A percentile compares a stretch with the other conserved stretches of the same genome.
Conservation (phyloP, 176 grass and related monocot species). For the Lolium rigidum region DNA sequence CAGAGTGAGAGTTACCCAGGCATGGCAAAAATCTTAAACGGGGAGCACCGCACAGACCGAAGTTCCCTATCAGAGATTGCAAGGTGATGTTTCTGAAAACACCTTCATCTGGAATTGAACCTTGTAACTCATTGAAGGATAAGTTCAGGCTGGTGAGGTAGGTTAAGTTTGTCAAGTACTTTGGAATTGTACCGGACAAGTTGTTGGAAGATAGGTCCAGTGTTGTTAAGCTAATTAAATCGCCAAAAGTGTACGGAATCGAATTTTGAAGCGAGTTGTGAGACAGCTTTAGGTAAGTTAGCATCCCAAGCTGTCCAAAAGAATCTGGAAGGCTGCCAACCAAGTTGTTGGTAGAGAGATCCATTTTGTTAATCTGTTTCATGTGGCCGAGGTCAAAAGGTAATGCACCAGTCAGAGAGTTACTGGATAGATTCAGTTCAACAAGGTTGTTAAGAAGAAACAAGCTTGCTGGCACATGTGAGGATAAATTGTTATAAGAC, state of each 20-base stretch:
- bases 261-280: not conserved
- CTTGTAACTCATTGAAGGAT: conserved; percentile 5
- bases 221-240: not conserved
- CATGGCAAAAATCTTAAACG: conserved; percentile 3
- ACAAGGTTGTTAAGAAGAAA: not conserved
- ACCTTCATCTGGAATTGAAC: not conserved
- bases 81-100: not conserved
- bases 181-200: not conserved
- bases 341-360: not conserved
- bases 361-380: not conserved
- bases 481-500: not conserved
- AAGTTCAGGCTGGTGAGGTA: conserved; percentile 1
- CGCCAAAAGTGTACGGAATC: not conserved
- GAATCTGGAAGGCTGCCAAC: conserved; percentile 10
- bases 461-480: not conserved
- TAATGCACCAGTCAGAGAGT: not conserved
- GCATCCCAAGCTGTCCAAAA: not conserved
- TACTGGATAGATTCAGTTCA: not conserved
- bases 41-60: not conserved
- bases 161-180: not conserved
- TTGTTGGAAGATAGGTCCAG: conserved; percentile 19
- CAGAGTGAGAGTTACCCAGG: not conserved
- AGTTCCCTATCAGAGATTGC: not conserved
- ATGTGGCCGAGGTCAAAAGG: not conserved
- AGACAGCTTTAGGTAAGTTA: not conserved